A percentile compares a stretch with the other conserved stretches of the same genome.
Conservation (phyloP, 352 stramenopile species). For the Phytophthora rubi region DNA sequence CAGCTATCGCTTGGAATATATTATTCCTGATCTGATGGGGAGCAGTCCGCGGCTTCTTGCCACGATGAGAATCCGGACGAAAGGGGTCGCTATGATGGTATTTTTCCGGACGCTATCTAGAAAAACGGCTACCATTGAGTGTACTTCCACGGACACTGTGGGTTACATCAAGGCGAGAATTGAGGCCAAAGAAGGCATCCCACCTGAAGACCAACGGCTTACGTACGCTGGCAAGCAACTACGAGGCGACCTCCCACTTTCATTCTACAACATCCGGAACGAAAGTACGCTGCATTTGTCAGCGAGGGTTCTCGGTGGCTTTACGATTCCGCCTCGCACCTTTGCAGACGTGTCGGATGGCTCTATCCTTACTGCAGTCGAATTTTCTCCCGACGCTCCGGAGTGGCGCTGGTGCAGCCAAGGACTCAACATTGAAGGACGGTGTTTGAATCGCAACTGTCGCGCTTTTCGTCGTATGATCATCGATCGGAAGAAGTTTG, state of each 20-base stretch:
- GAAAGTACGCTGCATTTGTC: constrained; percentile 1
- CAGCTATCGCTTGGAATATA: background rate
- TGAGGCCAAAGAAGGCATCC: constrained; percentile 7
- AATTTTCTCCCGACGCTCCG: constrained; percentile 17
- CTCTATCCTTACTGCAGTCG: background rate
- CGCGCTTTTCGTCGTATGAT: constrained; percentile 26
- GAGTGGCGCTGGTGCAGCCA: constrained; percentile 11
- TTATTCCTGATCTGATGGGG: constrained; percentile 12
- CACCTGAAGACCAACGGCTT: constrained; percentile 10
- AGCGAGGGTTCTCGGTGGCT: background rate
- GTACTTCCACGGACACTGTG: background rate
- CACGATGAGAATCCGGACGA: constrained; percentile 2
- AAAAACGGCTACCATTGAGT: constrained; percentile 54
- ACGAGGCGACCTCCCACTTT: constrained; percentile 4
- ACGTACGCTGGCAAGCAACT: constrained; percentile 16
- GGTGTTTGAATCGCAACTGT: constrained; percentile 22
- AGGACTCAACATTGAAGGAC: constrained; percentile 45
- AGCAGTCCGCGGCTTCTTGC: constrained; percentile 17
- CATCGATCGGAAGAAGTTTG: constrained; percentile 20
- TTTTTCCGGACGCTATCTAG: constrained; percentile 71
- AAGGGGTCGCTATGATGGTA: background rate
- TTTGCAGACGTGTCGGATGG: background rate
- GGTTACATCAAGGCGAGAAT: constrained; percentile 11
- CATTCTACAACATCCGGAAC: constrained; percentile 14
- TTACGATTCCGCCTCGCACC: background rate